Conservation (phyloP, 805 yeast genomes). For the Ogataea angusta region DNA sequence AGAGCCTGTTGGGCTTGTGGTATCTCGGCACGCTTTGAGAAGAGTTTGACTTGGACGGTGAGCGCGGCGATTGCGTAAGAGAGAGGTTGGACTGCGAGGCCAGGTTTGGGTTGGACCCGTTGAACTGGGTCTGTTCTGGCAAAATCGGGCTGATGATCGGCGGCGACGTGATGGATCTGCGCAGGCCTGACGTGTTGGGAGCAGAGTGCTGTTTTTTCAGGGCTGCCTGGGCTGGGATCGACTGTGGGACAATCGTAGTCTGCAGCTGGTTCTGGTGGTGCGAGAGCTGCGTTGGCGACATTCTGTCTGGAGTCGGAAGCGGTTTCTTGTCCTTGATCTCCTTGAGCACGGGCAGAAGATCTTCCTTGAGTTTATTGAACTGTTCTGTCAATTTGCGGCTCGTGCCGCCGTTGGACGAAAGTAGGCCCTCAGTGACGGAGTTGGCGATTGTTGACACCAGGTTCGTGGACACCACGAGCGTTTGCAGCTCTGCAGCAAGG, state of each 20-base stretch:
- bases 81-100: slow-evolving; percentile 7
- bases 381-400: slow-evolving; percentile 47
- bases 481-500: slow-evolving; percentile 24
- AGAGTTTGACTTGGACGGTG: slow-evolving; percentile 7
- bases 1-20: slow-evolving; percentile 10
- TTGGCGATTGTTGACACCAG: slow-evolving; percentile 23
- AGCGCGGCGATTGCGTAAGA: slow-evolving; percentile 8
- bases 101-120: slow-evolving; percentile 3
- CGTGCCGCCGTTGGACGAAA: slow-evolving; percentile 11
- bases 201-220: slow-evolving; percentile 8
- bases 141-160: slow-evolving; percentile 19
- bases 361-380: slow-evolving; percentile 56
- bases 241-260: slow-evolving; percentile 22
- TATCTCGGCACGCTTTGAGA: slow-evolving; percentile 5
- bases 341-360: slow-evolving; percentile 60
- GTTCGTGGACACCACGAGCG: slow-evolving; percentile 24
- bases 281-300: slow-evolving; percentile 15
- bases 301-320: slow-evolving; percentile 54
- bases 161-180: slow-evolving; percentile 18
- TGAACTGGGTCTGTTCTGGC: slow-evolving; percentile 12
- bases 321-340: slow-evolving; percentile 64
- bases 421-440: slow-evolving; percentile 22
- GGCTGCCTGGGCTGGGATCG: slow-evolving; percentile 10
- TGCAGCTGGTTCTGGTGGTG: slow-evolving; percentile 24
- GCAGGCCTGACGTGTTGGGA: slow-evolving; percentile 6